phyloP scores from a whole-genome alignment of 495 filamentous ascomycete genomes.

The Xylaria cubensis region DNA sequence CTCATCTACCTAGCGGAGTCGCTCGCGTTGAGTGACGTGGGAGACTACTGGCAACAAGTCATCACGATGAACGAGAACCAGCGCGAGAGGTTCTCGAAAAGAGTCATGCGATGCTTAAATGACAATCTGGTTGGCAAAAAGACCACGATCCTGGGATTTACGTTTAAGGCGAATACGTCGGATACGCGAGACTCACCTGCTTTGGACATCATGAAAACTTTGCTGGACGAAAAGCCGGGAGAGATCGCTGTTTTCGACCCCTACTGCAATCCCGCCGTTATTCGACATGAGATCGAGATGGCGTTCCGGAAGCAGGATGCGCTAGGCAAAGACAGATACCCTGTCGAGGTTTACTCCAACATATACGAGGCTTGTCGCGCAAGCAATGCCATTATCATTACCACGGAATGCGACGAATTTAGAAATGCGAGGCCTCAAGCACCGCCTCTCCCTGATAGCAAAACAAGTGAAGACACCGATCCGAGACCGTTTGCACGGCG shows the following conservation, averaged over 20 bases:
- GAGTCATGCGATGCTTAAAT: slow-evolving; percentile 70
- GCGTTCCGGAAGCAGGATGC: slow-evolving; percentile 38
- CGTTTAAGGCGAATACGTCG: slow-evolving; percentile 83
- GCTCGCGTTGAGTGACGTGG: slow-evolving; percentile 73
- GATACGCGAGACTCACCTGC: slow-evolving; percentile 79
- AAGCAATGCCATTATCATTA: slow-evolving; percentile 63
- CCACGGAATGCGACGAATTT: slow-evolving; percentile 73
- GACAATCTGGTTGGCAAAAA: slow-evolving; percentile 75
- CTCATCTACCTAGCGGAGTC: slow-evolving; percentile 76
- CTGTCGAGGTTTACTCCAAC: slow-evolving; percentile 49
- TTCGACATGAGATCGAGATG: slow-evolving; percentile 51
- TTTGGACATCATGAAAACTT: slow-evolving; percentile 67
- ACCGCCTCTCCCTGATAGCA: slow-evolving; percentile 9
- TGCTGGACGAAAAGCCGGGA: slow-evolving; percentile 66
- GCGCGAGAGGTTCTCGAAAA: slow-evolving; percentile 67
- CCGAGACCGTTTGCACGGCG: slow-evolving; percentile 34
- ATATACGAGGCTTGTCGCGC: slow-evolving; percentile 60
- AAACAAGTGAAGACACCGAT: slow-evolving; percentile 27
- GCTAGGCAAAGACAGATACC: slow-evolving; percentile 38
- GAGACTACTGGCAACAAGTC: slow-evolving; percentile 76
- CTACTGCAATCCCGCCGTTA: slow-evolving; percentile 55
- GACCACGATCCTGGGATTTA: slow-evolving; percentile 75
- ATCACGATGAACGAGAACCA: slow-evolving; percentile 81
- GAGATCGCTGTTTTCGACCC: slow-evolving; percentile 81
- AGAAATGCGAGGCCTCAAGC: slow-evolving; percentile 35